Evolutionary conservation across 257 asterid genomes (phyloP), one percentile per base, ranked within the genome.

Genomic region (Plantago ovata): DNA sequence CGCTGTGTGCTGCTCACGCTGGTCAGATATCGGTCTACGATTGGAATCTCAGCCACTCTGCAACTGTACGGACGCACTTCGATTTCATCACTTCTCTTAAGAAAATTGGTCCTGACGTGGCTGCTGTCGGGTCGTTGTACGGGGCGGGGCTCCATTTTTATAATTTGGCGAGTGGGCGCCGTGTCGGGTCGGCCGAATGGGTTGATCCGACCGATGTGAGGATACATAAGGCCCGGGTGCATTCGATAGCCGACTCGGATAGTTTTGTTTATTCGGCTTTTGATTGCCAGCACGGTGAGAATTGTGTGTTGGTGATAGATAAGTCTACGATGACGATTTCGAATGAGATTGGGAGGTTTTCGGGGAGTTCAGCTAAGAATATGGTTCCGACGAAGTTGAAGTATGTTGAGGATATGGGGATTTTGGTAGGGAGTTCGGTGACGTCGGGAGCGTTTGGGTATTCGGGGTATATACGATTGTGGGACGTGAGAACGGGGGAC

Each of bases 11-110:
- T 6, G 98, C 95, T 40, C 95, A 92, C 68, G 95, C 95, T 12
- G 98, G 98, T 3, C 95, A 85, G 74, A 62, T 92, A 49, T 80
- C 96, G 20, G 84, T 92, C 61, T 92, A 85, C 42, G 98, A 92
- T 70, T 88, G 96, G 98, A 85, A 75, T 65, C 77, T 92, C 38
- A 69, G 77, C 49, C 95, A 78, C 53, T 55, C 78, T 0, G 86
- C 74, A 3, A 80, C 95, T 8, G 82, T 82, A 9, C 65, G 98
- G 46, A 92, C 98, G 10, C 98, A 92, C 58, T 62, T 88, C 22
- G 98, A 92, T 71, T 64, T 59, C 52, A 80, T 92, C 15, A 72
- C 69, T 23, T 71, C 84, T 9, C 59, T 92, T 43, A 66, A 69
- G 16, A 58, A 76, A 40, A 54, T 92, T 50, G 63, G 69, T 11